Percentiles rank a stretch among this genome's conserved stretches.
Evolutionary conservation across 2,329 filamentous ascomycete genomes (phyloP).

Genomic region (Fusarium veterinarium): DNA sequence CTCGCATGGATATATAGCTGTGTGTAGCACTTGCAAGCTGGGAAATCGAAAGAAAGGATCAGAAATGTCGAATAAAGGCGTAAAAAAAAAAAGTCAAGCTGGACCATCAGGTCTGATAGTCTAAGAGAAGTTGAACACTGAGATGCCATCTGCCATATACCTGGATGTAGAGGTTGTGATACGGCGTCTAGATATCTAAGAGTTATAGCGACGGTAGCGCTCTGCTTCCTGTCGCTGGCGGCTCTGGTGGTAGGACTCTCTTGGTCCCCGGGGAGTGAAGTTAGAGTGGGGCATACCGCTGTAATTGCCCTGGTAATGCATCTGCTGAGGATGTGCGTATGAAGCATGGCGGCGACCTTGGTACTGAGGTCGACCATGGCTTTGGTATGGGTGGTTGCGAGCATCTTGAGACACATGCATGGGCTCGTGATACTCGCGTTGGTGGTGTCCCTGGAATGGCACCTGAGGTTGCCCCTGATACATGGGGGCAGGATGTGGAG

Average conservation of each 20-base stretch:
- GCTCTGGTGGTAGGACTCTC: constrained; percentile 4
- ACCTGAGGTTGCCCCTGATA: not conserved
- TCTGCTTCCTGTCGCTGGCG: constrained; percentile 9
- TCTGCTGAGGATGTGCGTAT: constrained; percentile 1
- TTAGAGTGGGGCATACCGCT: not conserved
- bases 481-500: not conserved
- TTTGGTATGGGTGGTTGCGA: not conserved
- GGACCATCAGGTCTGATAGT: not conserved
- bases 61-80: not conserved
- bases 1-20: not conserved
- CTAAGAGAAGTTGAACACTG: not conserved
- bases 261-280: not conserved
- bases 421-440: not conserved
- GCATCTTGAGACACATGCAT: not conserved
- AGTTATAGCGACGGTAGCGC: constrained; percentile 14
- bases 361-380: not conserved
- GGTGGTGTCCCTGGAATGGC: not conserved
- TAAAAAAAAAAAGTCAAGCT: not conserved
- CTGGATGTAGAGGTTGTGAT: not conserved
- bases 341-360: not conserved
- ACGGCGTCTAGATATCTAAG: not conserved
- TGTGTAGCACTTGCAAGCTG: not conserved
- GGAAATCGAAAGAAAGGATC: not conserved
- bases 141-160: not conserved
- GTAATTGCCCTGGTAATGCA: not conserved